Percentiles rank a stretch among this genome's conserved stretches.
Evolutionary conservation across 2,329 filamentous ascomycete species (phyloP).

Genomic region (Ophiostoma sp.): DNA sequence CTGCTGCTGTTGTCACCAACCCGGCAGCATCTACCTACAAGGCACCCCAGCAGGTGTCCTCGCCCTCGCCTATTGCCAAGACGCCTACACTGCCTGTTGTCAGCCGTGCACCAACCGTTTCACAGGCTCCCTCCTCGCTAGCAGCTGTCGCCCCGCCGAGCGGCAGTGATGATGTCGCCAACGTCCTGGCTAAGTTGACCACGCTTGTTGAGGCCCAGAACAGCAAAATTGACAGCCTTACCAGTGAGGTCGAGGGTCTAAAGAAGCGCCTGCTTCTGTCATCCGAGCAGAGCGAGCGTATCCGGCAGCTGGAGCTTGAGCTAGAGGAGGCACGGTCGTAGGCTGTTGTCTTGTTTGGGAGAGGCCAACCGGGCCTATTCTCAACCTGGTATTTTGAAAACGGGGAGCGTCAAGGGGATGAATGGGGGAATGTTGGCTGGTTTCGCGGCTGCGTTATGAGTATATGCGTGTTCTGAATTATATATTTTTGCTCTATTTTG

Average conservation of each 20-base stretch:
- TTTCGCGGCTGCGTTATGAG: neutral
- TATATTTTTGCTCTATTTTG: neutral
- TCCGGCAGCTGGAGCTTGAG: slow-evolving; percentile 62
- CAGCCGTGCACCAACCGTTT: slow-evolving; percentile 28
- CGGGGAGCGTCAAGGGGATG: neutral
- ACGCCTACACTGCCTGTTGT: slow-evolving; percentile 31
- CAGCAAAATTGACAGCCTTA: slow-evolving; percentile 65
- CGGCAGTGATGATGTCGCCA: slow-evolving; percentile 16
- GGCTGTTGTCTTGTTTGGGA: neutral
- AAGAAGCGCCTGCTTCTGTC: slow-evolving; percentile 68
- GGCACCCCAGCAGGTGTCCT: slow-evolving; percentile 28
- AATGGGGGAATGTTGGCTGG: slow-evolving; percentile 3
- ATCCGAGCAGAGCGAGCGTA: slow-evolving; percentile 62
- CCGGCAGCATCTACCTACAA: slow-evolving; percentile 44
- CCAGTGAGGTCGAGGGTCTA: slow-evolving; percentile 70
- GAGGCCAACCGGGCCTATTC: neutral
- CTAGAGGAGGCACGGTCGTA: slow-evolving; percentile 59
- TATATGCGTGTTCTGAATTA: slow-evolving; percentile 12
- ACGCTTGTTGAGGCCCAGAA: slow-evolving; percentile 71
- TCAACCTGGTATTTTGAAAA: neutral
- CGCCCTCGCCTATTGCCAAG: slow-evolving; percentile 30
- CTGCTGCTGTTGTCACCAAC: slow-evolving; percentile 27
- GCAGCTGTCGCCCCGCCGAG: slow-evolving; percentile 50
- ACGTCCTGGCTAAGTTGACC: slow-evolving; percentile 63
- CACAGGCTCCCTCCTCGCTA: slow-evolving; percentile 61